These are phyloP conservation scores for Physocladia obscura DNA, from an alignment of 192 early-diverging fungal species.

Conservation along the genomic window DNA sequence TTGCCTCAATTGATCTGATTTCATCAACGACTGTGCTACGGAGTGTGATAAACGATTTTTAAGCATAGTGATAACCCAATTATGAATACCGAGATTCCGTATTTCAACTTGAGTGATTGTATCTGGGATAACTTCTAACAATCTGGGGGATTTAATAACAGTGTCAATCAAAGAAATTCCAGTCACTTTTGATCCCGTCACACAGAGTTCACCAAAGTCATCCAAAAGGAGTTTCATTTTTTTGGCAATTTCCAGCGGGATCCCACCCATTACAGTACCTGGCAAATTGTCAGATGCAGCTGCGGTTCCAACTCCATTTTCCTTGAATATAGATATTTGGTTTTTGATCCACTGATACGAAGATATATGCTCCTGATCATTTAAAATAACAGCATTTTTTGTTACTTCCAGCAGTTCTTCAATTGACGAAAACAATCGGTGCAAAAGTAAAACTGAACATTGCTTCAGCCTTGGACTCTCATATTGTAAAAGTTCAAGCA, in stretches of 20 bases:
- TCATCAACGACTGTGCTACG: background rate
- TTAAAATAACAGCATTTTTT: slow-evolving; percentile 16
- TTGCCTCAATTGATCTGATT: background rate
- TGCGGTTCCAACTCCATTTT: slow-evolving; percentile 20
- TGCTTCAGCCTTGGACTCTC: slow-evolving; percentile 27
- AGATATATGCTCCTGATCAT: slow-evolving; percentile 10
- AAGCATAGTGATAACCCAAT: slow-evolving; percentile 21
- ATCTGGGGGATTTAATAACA: background rate
- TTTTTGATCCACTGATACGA: slow-evolving; percentile 33
- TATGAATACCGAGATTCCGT: slow-evolving; percentile 18
- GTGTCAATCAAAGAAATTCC: background rate
- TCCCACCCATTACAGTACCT: slow-evolving; percentile 20
- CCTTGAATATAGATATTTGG: background rate
- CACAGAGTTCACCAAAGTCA: slow-evolving; percentile 23
- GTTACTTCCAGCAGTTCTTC: slow-evolving; percentile 26
- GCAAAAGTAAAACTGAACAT: slow-evolving; percentile 22
- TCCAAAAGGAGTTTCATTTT: slow-evolving; percentile 9
- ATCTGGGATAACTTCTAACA: too few species aligned
- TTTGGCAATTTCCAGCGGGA: background rate
- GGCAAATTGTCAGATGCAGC: background rate
- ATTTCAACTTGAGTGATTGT: slow-evolving; percentile 20
- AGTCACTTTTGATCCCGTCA: slow-evolving; percentile 12
- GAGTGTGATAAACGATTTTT: slow-evolving; percentile 22
- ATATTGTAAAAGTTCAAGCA: slow-evolving; percentile 34
- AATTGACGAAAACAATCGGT: slow-evolving; percentile 30